These are phyloP conservation scores for Porogramme epimiltina DNA, from an alignment of 1,284 basidiomycete species.

Conservation along the genomic window DNA sequence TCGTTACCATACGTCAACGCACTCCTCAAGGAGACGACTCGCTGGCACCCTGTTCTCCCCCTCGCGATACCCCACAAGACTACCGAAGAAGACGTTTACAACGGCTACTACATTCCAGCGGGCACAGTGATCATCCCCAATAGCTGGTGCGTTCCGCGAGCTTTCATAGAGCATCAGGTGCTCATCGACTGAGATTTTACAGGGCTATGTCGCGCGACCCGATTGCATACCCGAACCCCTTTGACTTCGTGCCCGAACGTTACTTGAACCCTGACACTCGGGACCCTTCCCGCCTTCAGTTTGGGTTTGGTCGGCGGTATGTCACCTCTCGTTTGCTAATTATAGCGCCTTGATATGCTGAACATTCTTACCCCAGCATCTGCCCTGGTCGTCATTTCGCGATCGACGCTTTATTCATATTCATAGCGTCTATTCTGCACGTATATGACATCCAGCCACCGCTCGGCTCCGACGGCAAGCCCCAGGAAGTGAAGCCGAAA, in stretches of 20 bases:
- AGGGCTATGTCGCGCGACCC: slow-evolving; percentile 29
- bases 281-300: slow-evolving; percentile 9
- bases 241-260: slow-evolving; percentile 26
- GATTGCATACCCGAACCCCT: slow-evolving; percentile 21
- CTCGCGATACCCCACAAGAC: slow-evolving; percentile 12
- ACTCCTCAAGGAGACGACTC: slow-evolving; percentile 10
- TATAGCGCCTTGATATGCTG: background rate
- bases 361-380: background rate
- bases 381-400: slow-evolving; percentile 23
- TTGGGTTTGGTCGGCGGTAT: slow-evolving; percentile 19
- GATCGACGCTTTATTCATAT: slow-evolving; percentile 22
- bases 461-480: background rate
- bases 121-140: slow-evolving; percentile 12
- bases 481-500: background rate
- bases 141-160: slow-evolving; percentile 3
- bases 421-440: slow-evolving; percentile 18
- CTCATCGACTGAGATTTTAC: too few relatives aligned
- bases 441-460: slow-evolving; percentile 21
- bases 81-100: slow-evolving; percentile 13
- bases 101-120: slow-evolving; percentile 18
- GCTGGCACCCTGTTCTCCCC: slow-evolving; percentile 4
- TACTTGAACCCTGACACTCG: slow-evolving; percentile 6
- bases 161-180: background rate
- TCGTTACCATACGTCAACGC: slow-evolving; percentile 14
- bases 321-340: background rate